phyloP scores from a whole-genome alignment of 257 asterid species.

The Coffea eugenioides region DNA sequence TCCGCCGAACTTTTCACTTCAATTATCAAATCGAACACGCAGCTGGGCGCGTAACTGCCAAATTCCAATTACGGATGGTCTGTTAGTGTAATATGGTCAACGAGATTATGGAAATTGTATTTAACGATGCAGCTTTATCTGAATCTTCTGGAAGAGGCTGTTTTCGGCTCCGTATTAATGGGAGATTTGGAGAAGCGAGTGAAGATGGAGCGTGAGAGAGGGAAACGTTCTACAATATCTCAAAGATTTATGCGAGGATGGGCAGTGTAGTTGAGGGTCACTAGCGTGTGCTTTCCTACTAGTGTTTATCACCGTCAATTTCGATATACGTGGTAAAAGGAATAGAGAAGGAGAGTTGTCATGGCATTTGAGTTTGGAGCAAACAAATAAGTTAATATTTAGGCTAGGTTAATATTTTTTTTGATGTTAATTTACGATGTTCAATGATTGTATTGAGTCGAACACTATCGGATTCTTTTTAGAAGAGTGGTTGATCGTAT shows the following conservation, averaged over 20 bases:
- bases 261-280: not conserved
- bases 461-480: too few relatives aligned
- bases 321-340: not conserved
- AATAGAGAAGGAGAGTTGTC: not conserved
- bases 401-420: not conserved
- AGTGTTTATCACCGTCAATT: not conserved
- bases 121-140: not conserved
- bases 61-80: not conserved
- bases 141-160: not conserved
- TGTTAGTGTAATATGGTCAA: not conserved
- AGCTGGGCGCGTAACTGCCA: not conserved
- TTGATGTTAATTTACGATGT: too few relatives aligned
- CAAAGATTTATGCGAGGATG: not conserved
- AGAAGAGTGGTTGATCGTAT: too few relatives aligned
- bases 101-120: not conserved
- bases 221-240: not conserved
- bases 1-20: not conserved
- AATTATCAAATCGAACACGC: not conserved
- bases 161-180: not conserved
- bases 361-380: not conserved
- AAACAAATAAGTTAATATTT: too few relatives aligned
- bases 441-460: too few relatives aligned
- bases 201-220: not conserved
- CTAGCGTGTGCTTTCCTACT: not conserved
- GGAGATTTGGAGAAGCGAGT: conserved; percentile 8